phyloP scores from a whole-genome alignment of 306 rosid genomes.

The Neltuma alba region DNA sequence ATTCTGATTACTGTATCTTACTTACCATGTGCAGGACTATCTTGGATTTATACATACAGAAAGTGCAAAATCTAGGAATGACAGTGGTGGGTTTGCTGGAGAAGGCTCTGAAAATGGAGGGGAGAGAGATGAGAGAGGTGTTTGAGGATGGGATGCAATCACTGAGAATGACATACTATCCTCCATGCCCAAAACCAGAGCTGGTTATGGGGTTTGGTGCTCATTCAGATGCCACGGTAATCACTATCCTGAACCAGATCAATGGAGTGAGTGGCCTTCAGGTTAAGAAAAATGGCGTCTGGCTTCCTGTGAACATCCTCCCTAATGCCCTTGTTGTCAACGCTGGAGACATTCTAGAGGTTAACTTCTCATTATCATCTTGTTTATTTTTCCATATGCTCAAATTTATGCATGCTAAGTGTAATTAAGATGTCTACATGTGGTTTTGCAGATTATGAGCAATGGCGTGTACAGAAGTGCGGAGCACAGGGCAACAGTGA shows the following conservation, averaged over 20 bases:
- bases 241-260: slow-evolving; percentile 66
- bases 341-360: slow-evolving; percentile 71
- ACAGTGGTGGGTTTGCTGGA: slow-evolving; percentile 42
- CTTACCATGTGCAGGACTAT: slow-evolving; percentile 38
- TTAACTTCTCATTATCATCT: slow-evolving; percentile 5
- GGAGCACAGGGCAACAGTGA: slow-evolving; percentile 69
- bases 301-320: slow-evolving; percentile 54
- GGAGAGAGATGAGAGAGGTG: slow-evolving; percentile 39
- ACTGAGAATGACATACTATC: slow-evolving; percentile 67
- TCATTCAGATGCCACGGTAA: slow-evolving; percentile 60
- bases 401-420: neutral
- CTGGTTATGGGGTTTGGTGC: slow-evolving; percentile 54
- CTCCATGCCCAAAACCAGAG: slow-evolving; percentile 74
- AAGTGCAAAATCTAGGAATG: slow-evolving; percentile 46
- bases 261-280: slow-evolving; percentile 69
- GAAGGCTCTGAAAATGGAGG: slow-evolving; percentile 47
- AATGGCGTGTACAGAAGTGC: slow-evolving; percentile 63
- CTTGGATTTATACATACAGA: slow-evolving; percentile 52
- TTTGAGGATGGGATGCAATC: slow-evolving; percentile 63
- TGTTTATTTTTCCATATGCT: neutral
- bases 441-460: slow-evolving; percentile 57
- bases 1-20: neutral
- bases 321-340: slow-evolving; percentile 56
- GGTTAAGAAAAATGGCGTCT: slow-evolving; percentile 60
- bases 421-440: neutral